Percentiles rank a stretch among this genome's conserved stretches.
Conservation (phyloP, 2,329 filamentous ascomycete species). For the Aureobasidium mangrovei region DNA sequence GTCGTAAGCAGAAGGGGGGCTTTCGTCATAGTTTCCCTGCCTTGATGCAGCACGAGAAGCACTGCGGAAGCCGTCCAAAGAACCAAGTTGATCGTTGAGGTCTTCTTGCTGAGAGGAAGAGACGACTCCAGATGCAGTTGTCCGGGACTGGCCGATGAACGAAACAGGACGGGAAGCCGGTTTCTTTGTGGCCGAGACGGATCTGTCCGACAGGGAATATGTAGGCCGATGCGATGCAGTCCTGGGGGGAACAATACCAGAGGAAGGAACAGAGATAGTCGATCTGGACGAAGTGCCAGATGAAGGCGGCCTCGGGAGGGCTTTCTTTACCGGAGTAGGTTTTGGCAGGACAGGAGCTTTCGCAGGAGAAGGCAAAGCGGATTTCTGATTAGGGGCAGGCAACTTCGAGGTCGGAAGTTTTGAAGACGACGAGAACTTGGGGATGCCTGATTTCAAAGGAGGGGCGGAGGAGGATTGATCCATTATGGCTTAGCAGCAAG, state of each 20-base stretch:
- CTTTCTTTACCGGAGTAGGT: slow-evolving; percentile 4
- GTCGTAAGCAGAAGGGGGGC: slow-evolving; percentile 16
- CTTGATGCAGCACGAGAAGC: slow-evolving; percentile 35
- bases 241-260: slow-evolving; percentile 2
- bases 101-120: slow-evolving; percentile 21
- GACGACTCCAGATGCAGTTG: neutral
- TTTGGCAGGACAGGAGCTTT: slow-evolving; percentile 4
- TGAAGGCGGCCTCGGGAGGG: slow-evolving; percentile 3
- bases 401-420: slow-evolving; percentile 15
- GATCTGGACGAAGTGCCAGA: slow-evolving; percentile 16
- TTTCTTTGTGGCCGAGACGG: neutral
- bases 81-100: slow-evolving; percentile 33
- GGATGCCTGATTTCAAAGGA: slow-evolving; percentile 12
- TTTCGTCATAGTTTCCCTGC: slow-evolving; percentile 28
- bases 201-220: neutral
- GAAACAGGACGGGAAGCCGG: slow-evolving; percentile 8
- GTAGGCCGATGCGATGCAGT: slow-evolving; percentile 8
- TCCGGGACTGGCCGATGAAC: slow-evolving; percentile 6
- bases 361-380: slow-evolving; percentile 3
- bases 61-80: slow-evolving; percentile 35
- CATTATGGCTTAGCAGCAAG: slow-evolving; percentile 20
- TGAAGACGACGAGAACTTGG: slow-evolving; percentile 11
- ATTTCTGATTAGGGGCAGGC: slow-evolving; percentile 12
- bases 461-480: slow-evolving; percentile 23
- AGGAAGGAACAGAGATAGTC: slow-evolving; percentile 1